phyloP scores from a whole-genome alignment of 2,329 filamentous ascomycete genomes.

The Xylariaceae sp. region DNA sequence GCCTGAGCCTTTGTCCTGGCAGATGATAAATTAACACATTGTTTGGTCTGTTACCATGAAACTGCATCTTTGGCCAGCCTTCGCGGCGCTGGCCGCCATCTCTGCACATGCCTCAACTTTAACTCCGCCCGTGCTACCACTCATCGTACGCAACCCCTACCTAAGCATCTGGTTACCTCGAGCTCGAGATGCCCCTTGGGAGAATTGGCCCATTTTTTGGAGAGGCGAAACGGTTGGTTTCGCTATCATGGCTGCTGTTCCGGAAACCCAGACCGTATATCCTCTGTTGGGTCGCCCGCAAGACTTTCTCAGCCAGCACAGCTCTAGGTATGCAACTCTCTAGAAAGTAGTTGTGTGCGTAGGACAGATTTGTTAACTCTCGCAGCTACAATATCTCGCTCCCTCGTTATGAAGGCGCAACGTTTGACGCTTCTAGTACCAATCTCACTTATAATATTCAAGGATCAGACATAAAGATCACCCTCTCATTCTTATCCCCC shows the following conservation, averaged over 20 bases:
- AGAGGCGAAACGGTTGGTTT: conserved; percentile 63
- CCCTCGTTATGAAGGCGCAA: conserved; percentile 51
- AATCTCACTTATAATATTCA: conserved; percentile 55
- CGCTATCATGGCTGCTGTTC: conserved; percentile 55
- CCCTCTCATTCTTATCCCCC: conserved; percentile 69
- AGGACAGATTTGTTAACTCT: conserved; percentile 4
- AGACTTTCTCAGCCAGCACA: conserved; percentile 48
- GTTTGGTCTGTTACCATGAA: conserved; percentile 35
- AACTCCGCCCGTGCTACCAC: conserved; percentile 61
- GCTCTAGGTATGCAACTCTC: conserved; percentile 20
- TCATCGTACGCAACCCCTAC: conserved; percentile 66
- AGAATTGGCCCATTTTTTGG: conserved; percentile 86
- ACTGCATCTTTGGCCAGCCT: conserved; percentile 35
- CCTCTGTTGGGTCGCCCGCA: conserved; percentile 59
- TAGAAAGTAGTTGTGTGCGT: neutral
- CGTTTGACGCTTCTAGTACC: conserved; percentile 56
- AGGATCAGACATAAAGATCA: conserved; percentile 45
- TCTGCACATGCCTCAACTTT: conserved; percentile 56
- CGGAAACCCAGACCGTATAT: conserved; percentile 50
- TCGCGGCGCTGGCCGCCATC: conserved; percentile 40
- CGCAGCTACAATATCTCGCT: conserved; percentile 47
- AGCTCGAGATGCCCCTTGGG: conserved; percentile 78
- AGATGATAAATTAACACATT: conserved; percentile 15
- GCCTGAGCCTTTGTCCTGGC: neutral
- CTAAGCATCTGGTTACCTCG: conserved; percentile 66